Conservation (phyloP, 2,329 filamentous ascomycete genomes). For the Sphaerulina vaccinii region DNA sequence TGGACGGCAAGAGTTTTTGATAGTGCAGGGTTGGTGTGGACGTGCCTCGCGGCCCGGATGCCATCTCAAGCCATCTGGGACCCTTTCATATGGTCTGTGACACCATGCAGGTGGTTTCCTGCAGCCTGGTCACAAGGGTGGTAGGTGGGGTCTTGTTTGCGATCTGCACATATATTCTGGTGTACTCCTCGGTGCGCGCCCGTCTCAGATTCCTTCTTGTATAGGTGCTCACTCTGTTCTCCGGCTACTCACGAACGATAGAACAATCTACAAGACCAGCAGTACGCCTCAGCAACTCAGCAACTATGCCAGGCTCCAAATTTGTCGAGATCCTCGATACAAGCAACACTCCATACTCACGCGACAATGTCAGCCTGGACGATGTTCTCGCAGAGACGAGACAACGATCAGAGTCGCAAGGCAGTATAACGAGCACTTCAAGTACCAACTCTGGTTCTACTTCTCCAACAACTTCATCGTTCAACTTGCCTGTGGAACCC, state of each 20-base stretch:
- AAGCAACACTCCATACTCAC: slow-evolving; percentile 31
- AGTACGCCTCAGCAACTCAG: neutral
- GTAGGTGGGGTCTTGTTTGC: neutral
- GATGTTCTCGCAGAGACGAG: slow-evolving; percentile 37
- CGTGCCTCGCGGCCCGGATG: neutral
- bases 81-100: neutral
- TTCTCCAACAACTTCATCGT: slow-evolving; percentile 14
- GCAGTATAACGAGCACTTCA: slow-evolving; percentile 23
- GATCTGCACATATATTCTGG: neutral
- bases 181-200: neutral
- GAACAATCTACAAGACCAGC: neutral
- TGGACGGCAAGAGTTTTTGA: neutral
- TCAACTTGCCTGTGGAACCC: neutral
- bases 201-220: neutral
- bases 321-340: slow-evolving; percentile 40
- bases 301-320: slow-evolving; percentile 36
- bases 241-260: too few relatives aligned
- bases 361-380: slow-evolving; percentile 38
- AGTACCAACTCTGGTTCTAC: slow-evolving; percentile 22
- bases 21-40: neutral
- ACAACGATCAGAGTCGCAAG: slow-evolving; percentile 32
- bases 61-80: neutral
- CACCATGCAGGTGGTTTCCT: too few relatives aligned
- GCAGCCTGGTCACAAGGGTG: neutral
- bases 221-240: too few relatives aligned